Base-by-base conservation (phyloP, 805 yeast genomes). In the Ogataea pignaliae region DNA sequence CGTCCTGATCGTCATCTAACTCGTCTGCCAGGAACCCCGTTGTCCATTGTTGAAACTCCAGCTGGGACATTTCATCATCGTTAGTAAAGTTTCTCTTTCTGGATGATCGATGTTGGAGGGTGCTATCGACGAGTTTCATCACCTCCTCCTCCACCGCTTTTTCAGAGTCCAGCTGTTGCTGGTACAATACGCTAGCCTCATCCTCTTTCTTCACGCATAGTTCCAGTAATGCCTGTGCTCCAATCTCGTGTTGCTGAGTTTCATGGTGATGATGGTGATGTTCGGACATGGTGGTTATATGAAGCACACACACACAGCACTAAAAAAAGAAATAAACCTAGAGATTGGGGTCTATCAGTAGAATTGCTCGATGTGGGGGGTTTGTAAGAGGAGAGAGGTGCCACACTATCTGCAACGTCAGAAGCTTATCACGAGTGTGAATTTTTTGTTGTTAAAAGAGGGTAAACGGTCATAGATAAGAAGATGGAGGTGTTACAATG, bases 91-190 rank as follows among this genome's bases (percentile, higher is more conserved):
- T 53, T 34, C 70, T 53, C 47, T 66, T 68, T 31, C 49, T 53
- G 12, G 51, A 36, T 15, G 41, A 32, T 17, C 36, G 36, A 30
- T 51, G 51, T 42, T 41, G 49, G 14, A 83, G 61, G 1, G 81
- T 75, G 7, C 83, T 85, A 15, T 85, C 88, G 12, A 84, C 91
- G 52, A 78, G 77, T 43, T 77, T 73, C 78, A 85, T 72, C 14
- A 85, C 89, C 0, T 89, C 93, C 14, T 85, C 93, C 55, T 84
- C 93, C 3, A 84, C 93, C 12, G 78, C 79, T 45, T 73, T 66
- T 33, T 64, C 69, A 10, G 43, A 26, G 36, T 42, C 36, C 3
- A 29, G 12, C 10, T 18, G 36, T 8, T 40, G 42, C 13, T 36
- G 39, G 15, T 45, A 21, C 26, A 21, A 21, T 30, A 14, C 29